Evolutionary conservation across 805 yeast species (phyloP).

Genomic region (Isabelozyma gotoi): DNA sequence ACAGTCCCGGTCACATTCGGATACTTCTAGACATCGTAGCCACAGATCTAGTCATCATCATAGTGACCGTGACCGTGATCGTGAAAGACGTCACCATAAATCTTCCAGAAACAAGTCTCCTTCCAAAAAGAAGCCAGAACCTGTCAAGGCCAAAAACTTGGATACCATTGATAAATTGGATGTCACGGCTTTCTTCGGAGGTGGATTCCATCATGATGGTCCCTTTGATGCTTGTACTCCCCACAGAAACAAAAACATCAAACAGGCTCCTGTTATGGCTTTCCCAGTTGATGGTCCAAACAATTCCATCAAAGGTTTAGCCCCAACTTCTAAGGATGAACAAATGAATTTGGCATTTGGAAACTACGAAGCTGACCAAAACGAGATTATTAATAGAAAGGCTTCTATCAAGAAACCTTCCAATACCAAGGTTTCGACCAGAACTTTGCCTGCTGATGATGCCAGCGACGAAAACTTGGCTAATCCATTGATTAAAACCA

Average conservation of each 20-base stretch:
- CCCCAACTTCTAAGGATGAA: constrained; percentile 46
- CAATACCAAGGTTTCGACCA: constrained; percentile 4
- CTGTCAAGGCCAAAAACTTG: constrained; percentile 65
- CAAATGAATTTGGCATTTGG: constrained; percentile 81
- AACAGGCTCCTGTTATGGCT: constrained; percentile 89
- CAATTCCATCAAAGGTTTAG: constrained; percentile 71
- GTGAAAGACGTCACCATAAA: constrained; percentile 10
- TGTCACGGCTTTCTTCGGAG: constrained; percentile 92
- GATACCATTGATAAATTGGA: constrained; percentile 95
- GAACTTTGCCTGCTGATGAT: neutral
- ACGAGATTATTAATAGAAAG: constrained; percentile 35
- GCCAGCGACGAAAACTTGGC: constrained; percentile 5
- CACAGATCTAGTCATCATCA: constrained; percentile 5
- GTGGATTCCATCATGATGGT: constrained; percentile 97
- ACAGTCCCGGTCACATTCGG: constrained; percentile 20
- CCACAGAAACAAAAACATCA: constrained; percentile 76
- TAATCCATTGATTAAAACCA: constrained; percentile 16
- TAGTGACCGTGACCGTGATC: constrained; percentile 9
- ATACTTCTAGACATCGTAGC: constrained; percentile 7
- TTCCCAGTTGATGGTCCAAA: constrained; percentile 97
- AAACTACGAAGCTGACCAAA: constrained; percentile 47
- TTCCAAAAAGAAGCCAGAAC: constrained; percentile 42
- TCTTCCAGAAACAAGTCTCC: constrained; percentile 28
- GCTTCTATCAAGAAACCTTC: constrained; percentile 8
- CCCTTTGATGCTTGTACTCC: constrained; percentile 99